These are phyloP conservation scores for Pseudognaphalium luteoalbum DNA, from an alignment of 129 eudicot species.

Conservation along the genomic window DNA sequence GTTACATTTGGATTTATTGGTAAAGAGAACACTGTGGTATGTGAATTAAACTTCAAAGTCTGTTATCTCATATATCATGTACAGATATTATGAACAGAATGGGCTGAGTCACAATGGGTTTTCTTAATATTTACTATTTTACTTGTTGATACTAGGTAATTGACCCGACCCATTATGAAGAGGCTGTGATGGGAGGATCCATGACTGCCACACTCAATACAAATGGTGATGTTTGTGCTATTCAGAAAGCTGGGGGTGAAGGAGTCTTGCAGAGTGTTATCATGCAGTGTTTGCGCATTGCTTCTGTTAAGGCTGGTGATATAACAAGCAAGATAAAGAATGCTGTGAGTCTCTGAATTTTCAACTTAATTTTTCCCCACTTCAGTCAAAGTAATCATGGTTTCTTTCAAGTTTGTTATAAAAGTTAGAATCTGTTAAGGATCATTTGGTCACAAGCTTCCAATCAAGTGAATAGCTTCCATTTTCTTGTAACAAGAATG, in stretches of 20 bases:
- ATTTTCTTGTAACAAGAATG: not conserved
- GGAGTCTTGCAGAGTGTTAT: slow-evolving; percentile 78
- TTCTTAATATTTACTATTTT: not conserved
- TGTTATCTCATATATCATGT: not conserved
- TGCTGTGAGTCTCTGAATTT: slow-evolving; percentile 57
- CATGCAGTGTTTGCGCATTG: slow-evolving; percentile 91
- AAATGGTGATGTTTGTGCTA: slow-evolving; percentile 93
- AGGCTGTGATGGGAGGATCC: slow-evolving; percentile 88
- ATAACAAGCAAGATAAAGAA: slow-evolving; percentile 69
- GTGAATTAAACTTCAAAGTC: slow-evolving; percentile 10
- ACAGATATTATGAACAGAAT: not conserved
- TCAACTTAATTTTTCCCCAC: not conserved
- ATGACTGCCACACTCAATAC: slow-evolving; percentile 83
- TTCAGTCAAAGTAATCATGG: no score
- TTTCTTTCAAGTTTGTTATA: no score
- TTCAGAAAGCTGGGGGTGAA: slow-evolving; percentile 94
- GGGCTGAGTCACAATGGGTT: not conserved
- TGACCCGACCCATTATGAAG: slow-evolving; percentile 90
- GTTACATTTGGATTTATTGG: slow-evolving; percentile 82
- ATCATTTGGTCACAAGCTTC: not conserved
- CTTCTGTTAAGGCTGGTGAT: slow-evolving; percentile 84
- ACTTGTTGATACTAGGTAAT: slow-evolving; percentile 55
- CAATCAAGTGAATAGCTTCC: not conserved
- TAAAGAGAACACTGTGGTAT: slow-evolving; percentile 66
- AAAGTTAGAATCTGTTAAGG: no score